Evolutionary conservation across 2,329 filamentous ascomycete species (phyloP).

Genomic region (Domatiomyces globalis): DNA sequence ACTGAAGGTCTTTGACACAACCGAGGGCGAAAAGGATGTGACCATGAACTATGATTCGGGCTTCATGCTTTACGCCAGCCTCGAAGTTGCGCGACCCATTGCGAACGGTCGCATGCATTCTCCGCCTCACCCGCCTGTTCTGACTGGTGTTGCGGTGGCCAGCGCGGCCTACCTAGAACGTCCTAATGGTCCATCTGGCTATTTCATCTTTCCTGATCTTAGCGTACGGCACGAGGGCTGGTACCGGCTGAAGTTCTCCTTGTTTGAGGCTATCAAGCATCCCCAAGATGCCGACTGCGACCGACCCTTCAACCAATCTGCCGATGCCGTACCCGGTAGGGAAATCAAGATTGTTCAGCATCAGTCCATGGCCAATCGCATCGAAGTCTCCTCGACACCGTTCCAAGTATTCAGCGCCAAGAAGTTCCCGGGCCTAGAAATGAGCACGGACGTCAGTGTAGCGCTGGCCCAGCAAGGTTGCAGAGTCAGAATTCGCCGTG

Average conservation of each 20-base stretch:
- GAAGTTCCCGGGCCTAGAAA: slow-evolving; percentile 89
- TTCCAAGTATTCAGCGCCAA: slow-evolving; percentile 93
- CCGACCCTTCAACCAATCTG: slow-evolving; percentile 24
- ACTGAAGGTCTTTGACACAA: slow-evolving; percentile 64
- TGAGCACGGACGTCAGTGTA: slow-evolving; percentile 77
- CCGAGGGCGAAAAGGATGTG: slow-evolving; percentile 50
- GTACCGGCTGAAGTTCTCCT: slow-evolving; percentile 78
- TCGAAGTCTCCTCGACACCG: slow-evolving; percentile 75
- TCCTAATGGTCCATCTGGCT: slow-evolving; percentile 55
- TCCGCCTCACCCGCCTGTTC: slow-evolving; percentile 60
- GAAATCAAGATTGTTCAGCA: slow-evolving; percentile 37
- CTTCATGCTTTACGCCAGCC: slow-evolving; percentile 90
- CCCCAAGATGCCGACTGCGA: slow-evolving; percentile 58
- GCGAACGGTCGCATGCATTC: slow-evolving; percentile 63
- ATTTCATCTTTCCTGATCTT: slow-evolving; percentile 95
- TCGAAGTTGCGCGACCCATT: slow-evolving; percentile 72
- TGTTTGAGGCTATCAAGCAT: slow-evolving; percentile 90
- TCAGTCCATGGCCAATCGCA: slow-evolving; percentile 55
- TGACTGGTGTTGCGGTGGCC: slow-evolving; percentile 88
- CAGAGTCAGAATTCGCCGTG: slow-evolving; percentile 84
- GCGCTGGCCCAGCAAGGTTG: slow-evolving; percentile 93
- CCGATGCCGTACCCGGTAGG: slow-evolving; percentile 22
- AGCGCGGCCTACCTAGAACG: slow-evolving; percentile 93
- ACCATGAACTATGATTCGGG: slow-evolving; percentile 92
- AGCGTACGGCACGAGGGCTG: slow-evolving; percentile 91